phyloP scores from a whole-genome alignment of 345 rosid species.

The Capsella bursapastoris region DNA sequence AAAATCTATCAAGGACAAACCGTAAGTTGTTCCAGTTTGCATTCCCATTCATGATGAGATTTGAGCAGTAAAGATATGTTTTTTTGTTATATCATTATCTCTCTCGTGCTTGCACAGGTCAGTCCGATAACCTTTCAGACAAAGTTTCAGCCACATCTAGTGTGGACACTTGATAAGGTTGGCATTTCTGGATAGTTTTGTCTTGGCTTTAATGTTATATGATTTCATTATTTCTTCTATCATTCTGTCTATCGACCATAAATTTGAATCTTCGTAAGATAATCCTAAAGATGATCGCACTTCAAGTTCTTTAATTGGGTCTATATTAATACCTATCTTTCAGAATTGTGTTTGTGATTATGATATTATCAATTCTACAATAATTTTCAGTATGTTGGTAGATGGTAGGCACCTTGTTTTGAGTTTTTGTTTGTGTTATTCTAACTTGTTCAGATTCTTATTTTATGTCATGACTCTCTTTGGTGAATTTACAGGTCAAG shows the following conservation, averaged over 20 bases:
- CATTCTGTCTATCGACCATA: background rate
- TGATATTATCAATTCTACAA: background rate
- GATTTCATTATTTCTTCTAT: background rate
- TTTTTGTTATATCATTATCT: background rate
- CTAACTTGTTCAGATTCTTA: background rate
- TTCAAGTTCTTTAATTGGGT: conserved; percentile 2
- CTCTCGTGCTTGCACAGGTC: conserved; percentile 53
- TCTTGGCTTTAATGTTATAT: conserved; percentile 16
- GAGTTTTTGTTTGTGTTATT: background rate
- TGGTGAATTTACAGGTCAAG: conserved; percentile 61
- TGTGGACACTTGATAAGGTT: conserved; percentile 96
- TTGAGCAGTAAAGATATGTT: conserved; percentile 9
- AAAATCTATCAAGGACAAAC: conserved; percentile 87
- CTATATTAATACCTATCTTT: background rate
- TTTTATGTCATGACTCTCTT: background rate
- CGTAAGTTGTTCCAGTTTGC: conserved; percentile 50
- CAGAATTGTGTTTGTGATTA: background rate
- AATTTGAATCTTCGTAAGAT: background rate
- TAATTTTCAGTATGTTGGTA: background rate
- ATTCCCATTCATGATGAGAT: conserved; percentile 1
- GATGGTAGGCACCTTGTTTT: conserved; percentile 4
- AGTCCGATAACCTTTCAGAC: conserved; percentile 82
- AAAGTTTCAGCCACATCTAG: conserved; percentile 85
- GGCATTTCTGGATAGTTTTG: conserved; percentile 4
- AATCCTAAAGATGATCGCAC: conserved; percentile 9